Evolutionary conservation across 805 yeast species (phyloP), one percentile per base, ranked within the genome.

Genomic region (Debaryomyces castellii): DNA sequence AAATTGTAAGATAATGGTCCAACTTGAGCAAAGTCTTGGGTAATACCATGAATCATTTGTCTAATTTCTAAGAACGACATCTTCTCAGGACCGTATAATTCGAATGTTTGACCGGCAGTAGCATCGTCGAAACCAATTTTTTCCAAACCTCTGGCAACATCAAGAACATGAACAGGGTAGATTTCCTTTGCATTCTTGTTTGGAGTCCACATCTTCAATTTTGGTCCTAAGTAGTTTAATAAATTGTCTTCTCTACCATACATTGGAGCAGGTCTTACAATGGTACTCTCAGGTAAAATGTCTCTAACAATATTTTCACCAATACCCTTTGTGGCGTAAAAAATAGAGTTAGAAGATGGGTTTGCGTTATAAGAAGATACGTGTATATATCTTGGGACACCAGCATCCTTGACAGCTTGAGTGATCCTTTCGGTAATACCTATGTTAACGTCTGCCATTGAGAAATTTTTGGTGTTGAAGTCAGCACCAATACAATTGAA

Each of bases 181-280:
- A 83, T 64, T 51, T 66, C 71, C 66, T 85, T 85, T 51, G 79
- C 77, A 63, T 81, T 78, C 60, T 77, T 76, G 64, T 86, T 79
- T 41, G 87, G 82, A 45, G 87, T 80, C 71, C 83, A 80, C 66
- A 85, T 78, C 56, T 78, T 74, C 58, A 55, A 77, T 74, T 57
- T 77, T 63, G 66, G 81, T 47, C 87, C 65, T 62, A 80, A 67
- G 60, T 76, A 75, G 67, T 81, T 83, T 56, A 88, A 71, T 60
- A 89, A 80, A 49, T 77, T 71, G 63, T 86, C 90, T 62, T 84
- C 86, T 58, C 83, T 73, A 25, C 94, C 94, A 60, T 69, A 88
- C 80, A 87, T 77, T 41, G 87, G 88, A 20, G 86, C 82, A 5
- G 96, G 96, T 66, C 96, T 82, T 24, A 88, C 94, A 57, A 89